Conservation (phyloP, 2,329 filamentous ascomycete genomes). For the Aureobasidium sp. region DNA sequence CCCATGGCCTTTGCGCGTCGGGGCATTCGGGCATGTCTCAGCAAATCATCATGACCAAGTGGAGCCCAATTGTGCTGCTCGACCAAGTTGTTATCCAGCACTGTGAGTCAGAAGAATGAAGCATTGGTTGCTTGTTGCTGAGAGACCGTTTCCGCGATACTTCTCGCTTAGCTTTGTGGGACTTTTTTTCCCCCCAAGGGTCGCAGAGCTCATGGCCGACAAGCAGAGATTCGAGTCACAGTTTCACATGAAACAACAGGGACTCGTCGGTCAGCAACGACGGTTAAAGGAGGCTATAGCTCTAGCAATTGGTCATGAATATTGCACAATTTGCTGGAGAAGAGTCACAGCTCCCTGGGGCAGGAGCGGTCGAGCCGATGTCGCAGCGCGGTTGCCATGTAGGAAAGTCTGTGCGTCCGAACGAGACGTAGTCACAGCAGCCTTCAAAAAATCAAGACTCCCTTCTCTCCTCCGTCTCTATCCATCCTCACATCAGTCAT, state of each 20-base stretch:
- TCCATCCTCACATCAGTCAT: constrained; percentile 22
- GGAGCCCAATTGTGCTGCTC: neutral
- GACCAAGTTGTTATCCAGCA: constrained; percentile 2
- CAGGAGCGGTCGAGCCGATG: constrained; percentile 8
- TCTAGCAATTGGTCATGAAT: constrained; percentile 10
- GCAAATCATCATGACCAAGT: constrained; percentile 1
- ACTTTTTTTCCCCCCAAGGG: neutral
- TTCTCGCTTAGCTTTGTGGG: constrained; percentile 16
- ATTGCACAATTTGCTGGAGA: constrained; percentile 15
- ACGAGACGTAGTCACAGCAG: constrained; percentile 9
- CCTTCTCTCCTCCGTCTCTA: neutral
- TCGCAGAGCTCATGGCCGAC: neutral
- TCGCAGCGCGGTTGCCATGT: neutral
- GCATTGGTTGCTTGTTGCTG: constrained; percentile 1
- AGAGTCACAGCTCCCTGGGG: neutral
- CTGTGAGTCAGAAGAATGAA: constrained; percentile 5
- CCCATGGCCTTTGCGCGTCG: constrained; percentile 2
- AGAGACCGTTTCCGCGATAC: neutral
- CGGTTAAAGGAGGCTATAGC: neutral
- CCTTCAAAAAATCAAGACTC: constrained; percentile 12
- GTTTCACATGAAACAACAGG: neutral
- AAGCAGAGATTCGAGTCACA: neutral
- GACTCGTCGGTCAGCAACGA: constrained; percentile 1
- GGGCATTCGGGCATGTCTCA: constrained; percentile 1
- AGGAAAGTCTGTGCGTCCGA: constrained; percentile 3